These are phyloP conservation scores for Trichoderma sp. DNA, from an alignment of 2,329 filamentous ascomycete genomes.

Conservation along the genomic window DNA sequence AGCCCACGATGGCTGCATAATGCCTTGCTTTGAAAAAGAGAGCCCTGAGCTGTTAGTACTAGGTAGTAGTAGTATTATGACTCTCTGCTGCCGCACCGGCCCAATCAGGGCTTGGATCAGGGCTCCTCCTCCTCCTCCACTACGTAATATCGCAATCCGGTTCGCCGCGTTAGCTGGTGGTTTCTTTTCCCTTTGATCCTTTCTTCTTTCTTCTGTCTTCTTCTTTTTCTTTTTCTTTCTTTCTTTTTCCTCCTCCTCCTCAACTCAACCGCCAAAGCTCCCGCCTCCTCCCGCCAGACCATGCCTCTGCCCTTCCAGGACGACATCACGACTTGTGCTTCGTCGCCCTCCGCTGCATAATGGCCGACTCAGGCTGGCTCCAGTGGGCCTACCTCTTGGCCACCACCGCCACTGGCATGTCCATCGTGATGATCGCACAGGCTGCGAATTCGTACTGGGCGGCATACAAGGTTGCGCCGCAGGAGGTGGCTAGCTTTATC, in stretches of 20 bases:
- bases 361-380: slow-evolving; percentile 50
- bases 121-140: slow-evolving; percentile 12
- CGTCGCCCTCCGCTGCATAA: slow-evolving; percentile 34
- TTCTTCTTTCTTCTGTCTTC: background rate
- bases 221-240: background rate
- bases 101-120: slow-evolving; percentile 15
- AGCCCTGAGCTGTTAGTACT: no score
- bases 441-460: slow-evolving; percentile 49
- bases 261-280: background rate
- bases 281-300: background rate
- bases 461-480: slow-evolving; percentile 57
- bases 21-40: background rate
- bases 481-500: slow-evolving; percentile 55
- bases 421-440: slow-evolving; percentile 53
- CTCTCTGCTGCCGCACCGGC: background rate
- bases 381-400: slow-evolving; percentile 58
- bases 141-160: slow-evolving; percentile 9
- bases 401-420: slow-evolving; percentile 56
- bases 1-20: background rate
- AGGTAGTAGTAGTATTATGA: background rate
- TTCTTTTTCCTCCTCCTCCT: background rate
- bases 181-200: background rate
- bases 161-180: background rate
- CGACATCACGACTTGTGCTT: slow-evolving; percentile 22
- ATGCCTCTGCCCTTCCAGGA: slow-evolving; percentile 13